Evolutionary conservation across 768 basidiomycete genomes (phyloP).

Genomic region (Hericium erinaceus): DNA sequence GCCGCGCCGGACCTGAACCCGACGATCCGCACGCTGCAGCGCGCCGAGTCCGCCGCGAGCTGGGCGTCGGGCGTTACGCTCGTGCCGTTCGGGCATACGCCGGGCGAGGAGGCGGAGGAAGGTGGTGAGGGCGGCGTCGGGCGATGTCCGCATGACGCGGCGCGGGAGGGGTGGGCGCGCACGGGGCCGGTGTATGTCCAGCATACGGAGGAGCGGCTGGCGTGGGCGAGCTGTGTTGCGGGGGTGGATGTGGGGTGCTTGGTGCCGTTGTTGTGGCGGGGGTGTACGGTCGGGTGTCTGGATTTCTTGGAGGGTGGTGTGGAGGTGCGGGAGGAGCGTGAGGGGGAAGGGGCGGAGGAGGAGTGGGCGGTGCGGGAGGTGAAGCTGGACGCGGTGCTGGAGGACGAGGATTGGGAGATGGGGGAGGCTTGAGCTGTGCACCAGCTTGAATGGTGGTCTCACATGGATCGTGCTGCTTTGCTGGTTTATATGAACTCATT

Average conservation of each 20-base stretch:
- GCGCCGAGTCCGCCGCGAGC: conserved; percentile 6
- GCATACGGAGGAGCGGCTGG: conserved; percentile 10
- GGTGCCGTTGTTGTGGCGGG: conserved; percentile 13
- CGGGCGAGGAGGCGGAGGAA: no score
- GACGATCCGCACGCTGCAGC: conserved; percentile 6
- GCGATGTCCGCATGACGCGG: conserved; percentile 6
- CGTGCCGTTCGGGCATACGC: no score
- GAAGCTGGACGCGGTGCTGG: background rate
- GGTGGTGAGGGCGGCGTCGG: background rate
- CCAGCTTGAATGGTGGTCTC: background rate
- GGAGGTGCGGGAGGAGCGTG: background rate
- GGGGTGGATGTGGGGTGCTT: conserved; percentile 9
- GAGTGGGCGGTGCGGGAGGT: background rate
- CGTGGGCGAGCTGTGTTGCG: conserved; percentile 9
- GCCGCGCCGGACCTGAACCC: conserved; percentile 2
- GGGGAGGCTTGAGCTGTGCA: background rate
- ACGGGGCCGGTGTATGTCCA: conserved; percentile 8
- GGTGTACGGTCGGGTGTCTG: conserved; percentile 11
- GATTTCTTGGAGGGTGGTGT: conserved; percentile 3
- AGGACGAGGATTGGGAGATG: background rate
- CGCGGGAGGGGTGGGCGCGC: conserved; percentile 3
- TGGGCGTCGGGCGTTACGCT: background rate
- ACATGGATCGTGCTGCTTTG: no score
- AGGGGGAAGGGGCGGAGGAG: background rate
- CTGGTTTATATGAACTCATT: no score